Evolutionary conservation across 352 stramenopile species (phyloP), one percentile per base, ranked within the genome.

Genomic region (Phytophthora sp.): DNA sequence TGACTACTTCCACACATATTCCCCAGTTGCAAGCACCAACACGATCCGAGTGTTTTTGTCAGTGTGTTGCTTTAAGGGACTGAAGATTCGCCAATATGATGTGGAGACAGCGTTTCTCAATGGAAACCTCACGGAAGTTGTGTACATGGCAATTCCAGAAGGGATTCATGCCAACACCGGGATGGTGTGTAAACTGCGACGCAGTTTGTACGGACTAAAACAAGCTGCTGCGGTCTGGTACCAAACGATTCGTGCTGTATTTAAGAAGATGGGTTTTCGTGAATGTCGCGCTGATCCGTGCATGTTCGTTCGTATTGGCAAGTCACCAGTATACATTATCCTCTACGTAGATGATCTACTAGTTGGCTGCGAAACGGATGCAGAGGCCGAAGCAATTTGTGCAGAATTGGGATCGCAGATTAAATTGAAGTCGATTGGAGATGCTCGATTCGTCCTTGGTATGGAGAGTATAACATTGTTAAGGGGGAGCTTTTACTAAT

Each of bases 91-190:
- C 13, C 72, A 77, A 43, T 61, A 59, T 18, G 51, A 72, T 23
- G 18, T 82, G 21, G 51, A 79, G 3, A 77, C 72, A 10, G 66
- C 75, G 1, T 79, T 81, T 38, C 38, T 81, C 0, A 72, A 84
- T 42, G 71, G 59, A n/a, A 43, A 53, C 11, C 30, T 80, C 6
- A 35, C 72, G 5, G 67, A 76, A 49, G 32, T 54, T 5, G 54
- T 77, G 2, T 75, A 69, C 28, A 84, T 75, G 57, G 21, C 28
- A 7, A 4, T 45, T 4, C 64, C 67, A 0, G 3, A 69, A 39
- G 70, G 48, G 27, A 21, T 78, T 13, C 15, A 46, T 10, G 48
- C 37, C 12, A 3, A 20, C 0, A 21, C 42, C 7, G 53, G 42
- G 9, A 57, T 52, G 41, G 64, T 76, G 2, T 80, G 55, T 31